Evolutionary conservation across 768 basidiomycete genomes (phyloP), one percentile per base, ranked within the genome.

Genomic region (Leucocoprinus leucothites): DNA sequence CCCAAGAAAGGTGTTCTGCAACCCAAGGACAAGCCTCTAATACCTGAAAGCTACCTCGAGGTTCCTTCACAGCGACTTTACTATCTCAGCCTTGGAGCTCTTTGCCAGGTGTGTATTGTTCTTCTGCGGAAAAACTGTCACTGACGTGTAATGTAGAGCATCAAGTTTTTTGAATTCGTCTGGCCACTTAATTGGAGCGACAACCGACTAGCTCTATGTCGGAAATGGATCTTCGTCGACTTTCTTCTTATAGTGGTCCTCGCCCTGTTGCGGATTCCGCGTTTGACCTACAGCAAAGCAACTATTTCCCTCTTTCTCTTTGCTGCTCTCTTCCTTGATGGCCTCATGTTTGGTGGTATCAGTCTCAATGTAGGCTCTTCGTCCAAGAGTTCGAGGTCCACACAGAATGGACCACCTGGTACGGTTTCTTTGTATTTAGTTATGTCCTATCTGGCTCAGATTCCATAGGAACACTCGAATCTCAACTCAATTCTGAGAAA

Each of bases 1-100:
- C 14, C 40, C 7, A 48, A 48, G 14, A 47, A 34, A 41, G 47
- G 24, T 21, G 19, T 19, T 14, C 14, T 19, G 40, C 41, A 26
- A 41, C 43, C 55, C 60, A 51, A 46, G 13, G 19, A 63, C 42
- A 46, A 60, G 48, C 73, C 91, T 40, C 73, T 89, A 35, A 84
- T 96, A 48, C 82, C 91, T 26, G 87, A 91, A 68, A 79, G 76
- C 53, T 84, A 84, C 64, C 60, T 94, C 26, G 88, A 90, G 64
- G 74, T 85, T 3, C 89, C 90, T 19, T 86, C 90, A 14, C 90
- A 93, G 66, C 78, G 94, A 48, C 78, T 90, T 5, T 91, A 94
- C 63, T 80, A 81, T 59, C 74, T 91, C 42, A 88, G 91, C 57
- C 70, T 93, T 22, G 89, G 86, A 7, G 79, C 85, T 38, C 74